Evolutionary conservation across 108 stramenopile genomes (phyloP), one percentile per base, ranked within the genome.

Genomic region (Nitzschia putrida): DNA sequence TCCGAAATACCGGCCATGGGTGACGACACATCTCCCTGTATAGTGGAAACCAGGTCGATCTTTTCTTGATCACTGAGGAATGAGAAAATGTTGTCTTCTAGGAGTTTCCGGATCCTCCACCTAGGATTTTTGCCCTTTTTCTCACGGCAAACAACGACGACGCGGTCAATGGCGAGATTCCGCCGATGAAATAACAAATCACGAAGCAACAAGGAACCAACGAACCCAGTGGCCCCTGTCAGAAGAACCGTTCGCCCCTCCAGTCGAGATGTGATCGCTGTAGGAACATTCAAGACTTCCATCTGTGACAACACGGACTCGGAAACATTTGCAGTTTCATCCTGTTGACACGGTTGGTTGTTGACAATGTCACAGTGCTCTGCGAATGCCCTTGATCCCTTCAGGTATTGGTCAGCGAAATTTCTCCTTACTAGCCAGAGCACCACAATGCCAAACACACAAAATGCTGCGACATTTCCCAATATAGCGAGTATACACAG

Each of bases 191-290:
- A 38, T 20, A 95, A 56, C 4, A 95, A 67, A 39, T 92, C 85
- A 10, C 88, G 83, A 12, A 95, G 83, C 12, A 95, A 43, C 7
- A 89, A 64, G 0, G 89, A 89, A 7, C 94, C 94, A 16, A 95
- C 80, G 71, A 95, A 92, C 2, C 94, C 94, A 13, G 94, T 95
- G 8, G 85, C 85, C n/a, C 94, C 94, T 0, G 94, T 92, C 53
- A 95, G 60, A 9, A 95, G 39, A 21, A 81, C 84, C n/a, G 61
- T 79, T 61, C 64, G 74, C 34, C 43, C 54, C 2, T 9, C 37
- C 2, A 13, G 5, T 40, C 21, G 29, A 8, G 13, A 23, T 7
- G 21, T 26, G 29, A n/a, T 21, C 23, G 7, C 2, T n/a, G 14
- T 24, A 26, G 55, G 54, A 7, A 44, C 3, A 18, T 25, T 53